Base-by-base conservation (phyloP, 495 filamentous ascomycete genomes). In the Symbiotaphrina buchneri region DNA sequence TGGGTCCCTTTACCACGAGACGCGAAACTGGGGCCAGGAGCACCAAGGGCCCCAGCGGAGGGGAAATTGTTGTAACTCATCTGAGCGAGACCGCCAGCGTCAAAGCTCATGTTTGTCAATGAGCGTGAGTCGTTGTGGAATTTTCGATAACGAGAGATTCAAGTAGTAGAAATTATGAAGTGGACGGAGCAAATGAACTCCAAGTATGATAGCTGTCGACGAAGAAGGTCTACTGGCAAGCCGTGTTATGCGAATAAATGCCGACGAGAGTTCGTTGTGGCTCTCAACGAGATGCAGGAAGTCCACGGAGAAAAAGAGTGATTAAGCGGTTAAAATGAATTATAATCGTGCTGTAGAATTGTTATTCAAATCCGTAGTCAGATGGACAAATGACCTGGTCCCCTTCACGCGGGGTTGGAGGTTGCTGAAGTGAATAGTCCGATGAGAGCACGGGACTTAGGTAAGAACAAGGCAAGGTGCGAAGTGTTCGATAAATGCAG, bases 61-160 rank as follows among this genome's bases (percentile, higher is more conserved):
- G 59, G 57, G 48, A 68, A 74, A 51, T 64, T 65, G 58, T 77
- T 74, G 65, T 85, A 90, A 53, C 80, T 75, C 90, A 97, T 95
- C 63, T 92, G 87, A 83, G 85, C 75, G 64, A 93, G 80, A 83
- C 83, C 82, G 67, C 84, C 87, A 67, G 84, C 71, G 83, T 92
- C 75, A 71, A 92, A 87, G 65, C 75, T 82, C 77, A 72, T 59
- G 35, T 38, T 60, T 31, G 29, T 21, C 29, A n/a, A 17, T 21
- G 15, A 20, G 6, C 10, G 16, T 31, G 14, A 31, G 29, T 21
- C 27, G 27, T 31, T n/a, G 29, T 3, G 28, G 21, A 3, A 15
- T 18, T 6, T 5, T 17, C 11, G n/a, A 21, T 21, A 31, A 31
- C 14, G 5, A 11, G 14, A 29, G 29, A 6, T 18, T 31, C 29